Evolutionary conservation across 257 asterid genomes (phyloP).

Genomic region (Gentiana macrophylla): DNA sequence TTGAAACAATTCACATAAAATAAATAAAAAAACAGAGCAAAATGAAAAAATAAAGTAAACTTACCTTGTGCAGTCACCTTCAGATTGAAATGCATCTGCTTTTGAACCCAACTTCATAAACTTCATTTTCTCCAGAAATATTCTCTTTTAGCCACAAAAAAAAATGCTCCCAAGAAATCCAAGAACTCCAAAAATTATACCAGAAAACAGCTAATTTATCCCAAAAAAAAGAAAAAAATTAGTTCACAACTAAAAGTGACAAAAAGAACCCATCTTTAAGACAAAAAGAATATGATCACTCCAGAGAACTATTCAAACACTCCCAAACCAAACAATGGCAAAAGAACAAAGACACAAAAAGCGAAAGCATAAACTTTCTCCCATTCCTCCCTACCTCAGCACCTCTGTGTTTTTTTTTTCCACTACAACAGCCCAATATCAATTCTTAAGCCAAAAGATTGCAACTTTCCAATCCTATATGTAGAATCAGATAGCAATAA

Average conservation of each 20-base stretch:
- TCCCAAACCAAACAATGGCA: conserved; percentile 37
- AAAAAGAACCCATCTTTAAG: conserved; percentile 22
- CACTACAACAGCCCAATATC: conserved; percentile 16
- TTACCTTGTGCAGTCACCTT: conserved; percentile 59
- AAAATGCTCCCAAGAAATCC: background rate
- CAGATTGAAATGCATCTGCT: conserved; percentile 78
- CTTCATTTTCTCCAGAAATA: conserved; percentile 42
- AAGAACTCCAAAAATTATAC: conserved; percentile 2
- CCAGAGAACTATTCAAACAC: conserved; percentile 16
- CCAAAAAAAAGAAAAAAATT: conserved; percentile 10
- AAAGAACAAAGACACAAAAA: conserved; percentile 24
- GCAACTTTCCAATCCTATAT: background rate
- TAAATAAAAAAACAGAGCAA: background rate
- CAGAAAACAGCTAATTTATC: background rate
- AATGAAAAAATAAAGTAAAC: conserved; percentile 7
- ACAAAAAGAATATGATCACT: conserved; percentile 15
- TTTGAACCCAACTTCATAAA: conserved; percentile 93
- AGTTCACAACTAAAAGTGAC: conserved; percentile 29
- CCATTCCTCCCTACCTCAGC: too few species aligned
- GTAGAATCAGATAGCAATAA: background rate
- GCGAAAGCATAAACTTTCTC: conserved; percentile 13
- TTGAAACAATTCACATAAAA: background rate
- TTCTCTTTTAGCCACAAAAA: background rate
- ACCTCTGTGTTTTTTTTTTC: conserved; percentile 25
- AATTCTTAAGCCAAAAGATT: conserved; percentile 25